Conservation (phyloP, 352 stramenopile species). For the Phytophthora idaei region DNA sequence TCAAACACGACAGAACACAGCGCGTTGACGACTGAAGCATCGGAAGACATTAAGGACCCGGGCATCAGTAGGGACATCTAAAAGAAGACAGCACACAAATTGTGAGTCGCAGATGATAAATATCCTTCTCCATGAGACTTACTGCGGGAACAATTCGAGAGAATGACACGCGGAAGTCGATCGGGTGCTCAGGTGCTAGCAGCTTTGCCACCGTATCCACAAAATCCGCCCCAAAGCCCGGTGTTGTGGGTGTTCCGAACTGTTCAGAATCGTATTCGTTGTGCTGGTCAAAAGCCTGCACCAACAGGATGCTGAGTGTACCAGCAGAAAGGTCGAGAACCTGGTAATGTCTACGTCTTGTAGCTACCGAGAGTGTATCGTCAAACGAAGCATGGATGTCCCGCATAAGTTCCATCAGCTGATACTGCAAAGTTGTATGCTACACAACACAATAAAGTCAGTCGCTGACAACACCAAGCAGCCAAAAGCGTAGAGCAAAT, state of each 20-base stretch:
- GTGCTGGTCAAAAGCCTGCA: conserved; percentile 26
- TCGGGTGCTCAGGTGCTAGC: conserved; percentile 39
- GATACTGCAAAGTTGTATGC: conserved; percentile 52
- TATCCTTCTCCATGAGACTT: conserved; percentile 8
- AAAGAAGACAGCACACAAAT: not conserved
- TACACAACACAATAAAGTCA: conserved; percentile 18
- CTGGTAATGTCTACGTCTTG: conserved; percentile 36
- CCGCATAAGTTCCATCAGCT: conserved; percentile 45
- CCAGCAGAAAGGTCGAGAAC: conserved; percentile 33
- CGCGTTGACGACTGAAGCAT: conserved; percentile 19
- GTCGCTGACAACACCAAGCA: not conserved
- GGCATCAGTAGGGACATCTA: conserved; percentile 35
- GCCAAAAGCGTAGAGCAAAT: not conserved
- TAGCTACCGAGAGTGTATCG: conserved; percentile 5
- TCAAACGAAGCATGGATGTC: conserved; percentile 37
- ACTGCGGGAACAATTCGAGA: conserved; percentile 42
- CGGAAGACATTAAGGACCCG: conserved; percentile 15
- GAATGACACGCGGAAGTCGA: conserved; percentile 48
- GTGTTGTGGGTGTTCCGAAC: conserved; percentile 5
- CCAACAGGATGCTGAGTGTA: conserved; percentile 31
- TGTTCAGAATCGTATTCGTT: conserved; percentile 9
- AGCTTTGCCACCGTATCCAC: conserved; percentile 27
- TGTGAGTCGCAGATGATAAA: conserved; percentile 4
- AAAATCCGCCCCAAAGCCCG: conserved; percentile 21
- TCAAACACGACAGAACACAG: conserved; percentile 48